phyloP scores from a whole-genome alignment of 2,329 filamentous ascomycete species.

The Epichloe scottii region DNA sequence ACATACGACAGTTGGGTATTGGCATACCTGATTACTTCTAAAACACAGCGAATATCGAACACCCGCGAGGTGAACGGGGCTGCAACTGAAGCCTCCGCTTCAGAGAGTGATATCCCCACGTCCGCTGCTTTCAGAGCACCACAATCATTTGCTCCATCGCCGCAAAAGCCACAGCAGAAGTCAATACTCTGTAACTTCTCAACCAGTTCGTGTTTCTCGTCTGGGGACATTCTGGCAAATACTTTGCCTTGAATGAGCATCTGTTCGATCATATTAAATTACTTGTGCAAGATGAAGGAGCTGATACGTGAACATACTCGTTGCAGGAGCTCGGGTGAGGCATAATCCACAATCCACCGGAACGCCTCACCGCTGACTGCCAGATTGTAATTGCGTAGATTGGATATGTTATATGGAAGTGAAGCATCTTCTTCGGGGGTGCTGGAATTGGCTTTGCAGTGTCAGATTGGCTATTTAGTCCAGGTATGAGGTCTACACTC shows the following conservation, averaged over 20 bases:
- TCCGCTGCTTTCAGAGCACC: constrained; percentile 94
- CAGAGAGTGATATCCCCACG: constrained; percentile 91
- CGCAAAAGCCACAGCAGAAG: constrained; percentile 92
- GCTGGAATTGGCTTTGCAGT: constrained; percentile 51
- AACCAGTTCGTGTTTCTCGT: constrained; percentile 95
- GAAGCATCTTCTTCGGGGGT: constrained; percentile 66
- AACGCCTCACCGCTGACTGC: constrained; percentile 91
- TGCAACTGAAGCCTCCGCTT: constrained; percentile 96
- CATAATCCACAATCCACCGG: constrained; percentile 90
- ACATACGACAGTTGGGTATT: too few relatives aligned
- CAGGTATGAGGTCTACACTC: constrained; percentile 12
- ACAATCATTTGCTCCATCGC: constrained; percentile 95
- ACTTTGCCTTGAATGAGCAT: constrained; percentile 89
- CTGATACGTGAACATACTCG: constrained; percentile 32
- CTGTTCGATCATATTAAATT: constrained; percentile 23
- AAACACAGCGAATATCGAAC: constrained; percentile 93
- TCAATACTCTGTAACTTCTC: constrained; percentile 95
- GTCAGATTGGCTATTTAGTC: constrained; percentile 2
- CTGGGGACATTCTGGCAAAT: constrained; percentile 96
- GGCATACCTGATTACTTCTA: constrained; percentile 68
- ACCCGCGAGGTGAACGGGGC: constrained; percentile 91
- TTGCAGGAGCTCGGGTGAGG: constrained; percentile 64
- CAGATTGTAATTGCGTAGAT: constrained; percentile 73
- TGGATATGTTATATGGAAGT: constrained; percentile 71
- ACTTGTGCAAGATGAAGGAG: not conserved